Base-by-base conservation (phyloP, 2,329 filamentous ascomycete genomes). In the Alternaria sp. region DNA sequence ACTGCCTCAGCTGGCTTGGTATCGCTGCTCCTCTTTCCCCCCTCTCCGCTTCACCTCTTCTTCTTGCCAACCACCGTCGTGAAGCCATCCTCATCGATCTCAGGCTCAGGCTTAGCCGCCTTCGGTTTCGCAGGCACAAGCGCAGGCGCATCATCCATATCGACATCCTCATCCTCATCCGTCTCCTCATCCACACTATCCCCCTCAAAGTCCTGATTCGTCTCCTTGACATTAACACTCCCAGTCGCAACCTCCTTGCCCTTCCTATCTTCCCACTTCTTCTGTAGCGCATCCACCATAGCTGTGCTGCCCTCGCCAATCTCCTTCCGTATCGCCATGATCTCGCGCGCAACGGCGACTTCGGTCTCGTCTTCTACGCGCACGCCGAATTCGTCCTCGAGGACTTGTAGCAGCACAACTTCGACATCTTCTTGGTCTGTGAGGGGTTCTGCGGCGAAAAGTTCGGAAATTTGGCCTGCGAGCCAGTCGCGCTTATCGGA, bases 401-500 rank as follows among this genome's bases (percentile, higher is more conserved):
- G 96, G 65, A 97, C 90, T 74, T 97, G 92, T 50, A 97, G 84
- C 51, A 98, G 84, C 55, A 96, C 89, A 44, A 90, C 87, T 83
- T 98, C 95, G 46, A 97, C 84, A 72, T 97, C 93, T 67, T 91
- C 89, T 17, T 87, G 83, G 71, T 97, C 91, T 11, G 92, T 89
- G 59, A 88, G 84, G 2, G 88, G 84, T 4, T 84, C 81, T 17
- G 67, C 69, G 3, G 74, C 84, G 71, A 97, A 91, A 66, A 97
- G 88, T 25, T 97, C 93, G 62, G 90, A 91, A 57, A 98, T 86
- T 46, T 91, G 92, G 67, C 93, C 94, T 55, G 92, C 95, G 74
- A 99, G 92, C 95, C 94, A 98, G 85, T 97, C 95, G 74, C 95
- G 91, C 84, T 98, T 98, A 81, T 96, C 93, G 64, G 85, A 80